Percentiles rank a stretch among this genome's conserved stretches.
These are phyloP conservation scores for Cryptococcus hybrid DNA, from an alignment of 1,284 basidiomycete genomes.

Conservation along the genomic window DNA sequence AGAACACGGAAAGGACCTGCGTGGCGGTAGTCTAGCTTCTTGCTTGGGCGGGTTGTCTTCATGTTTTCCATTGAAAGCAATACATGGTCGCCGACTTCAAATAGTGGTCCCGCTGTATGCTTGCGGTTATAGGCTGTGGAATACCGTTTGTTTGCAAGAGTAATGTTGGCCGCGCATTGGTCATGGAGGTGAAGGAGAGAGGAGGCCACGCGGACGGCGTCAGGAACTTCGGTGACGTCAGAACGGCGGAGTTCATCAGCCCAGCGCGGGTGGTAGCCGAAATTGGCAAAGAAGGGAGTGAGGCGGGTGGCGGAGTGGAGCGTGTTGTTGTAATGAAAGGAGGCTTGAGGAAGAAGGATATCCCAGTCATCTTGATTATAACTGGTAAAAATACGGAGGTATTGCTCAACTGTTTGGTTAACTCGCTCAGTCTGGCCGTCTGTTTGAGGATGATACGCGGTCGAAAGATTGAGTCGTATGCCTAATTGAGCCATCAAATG, in stretches of 20 bases:
- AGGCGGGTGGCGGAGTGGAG: conserved; percentile 35
- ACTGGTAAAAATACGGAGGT: conserved; percentile 29
- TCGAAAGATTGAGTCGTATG: conserved; percentile 35
- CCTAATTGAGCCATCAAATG: not conserved
- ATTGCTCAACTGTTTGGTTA: conserved; percentile 54
- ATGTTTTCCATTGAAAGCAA: conserved; percentile 49
- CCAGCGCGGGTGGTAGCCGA: conserved; percentile 43
- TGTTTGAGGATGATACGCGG: too few species aligned
- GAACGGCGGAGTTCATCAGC: not conserved
- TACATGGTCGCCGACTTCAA: conserved; percentile 46
- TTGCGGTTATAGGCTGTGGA: not conserved
- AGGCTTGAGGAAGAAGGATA: conserved; percentile 51
- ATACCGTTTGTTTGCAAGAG: not conserved
- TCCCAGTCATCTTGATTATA: conserved; percentile 54
- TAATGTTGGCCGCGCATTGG: not conserved
- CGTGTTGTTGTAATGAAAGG: conserved; percentile 57
- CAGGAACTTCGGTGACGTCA: not conserved
- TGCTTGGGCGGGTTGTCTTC: conserved; percentile 48
- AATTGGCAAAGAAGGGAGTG: conserved; percentile 52
- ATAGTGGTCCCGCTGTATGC: conserved; percentile 1
- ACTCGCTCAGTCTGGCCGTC: too few species aligned
- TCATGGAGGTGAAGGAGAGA: not conserved
- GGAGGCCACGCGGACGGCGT: not conserved
- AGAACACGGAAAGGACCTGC: not conserved
- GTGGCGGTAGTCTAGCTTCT: conserved; percentile 42